Conservation (phyloP, 192 early-diverging fungal species). For the Podila verticillata region DNA sequence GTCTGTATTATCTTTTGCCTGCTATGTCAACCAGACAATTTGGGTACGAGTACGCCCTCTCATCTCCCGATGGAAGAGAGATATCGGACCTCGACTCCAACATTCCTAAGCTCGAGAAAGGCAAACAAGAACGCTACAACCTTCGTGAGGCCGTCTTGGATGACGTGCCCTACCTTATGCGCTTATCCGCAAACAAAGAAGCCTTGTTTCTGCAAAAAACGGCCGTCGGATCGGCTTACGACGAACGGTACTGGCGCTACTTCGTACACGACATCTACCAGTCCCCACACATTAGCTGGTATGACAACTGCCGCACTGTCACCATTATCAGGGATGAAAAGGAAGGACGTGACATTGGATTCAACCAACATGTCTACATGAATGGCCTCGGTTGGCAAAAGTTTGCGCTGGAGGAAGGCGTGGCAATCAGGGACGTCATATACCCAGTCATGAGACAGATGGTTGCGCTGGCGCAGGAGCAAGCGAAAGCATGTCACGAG, state of each 20-base stretch:
- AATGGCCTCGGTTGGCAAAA: too few relatives aligned
- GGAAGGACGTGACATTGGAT: constrained; percentile 9
- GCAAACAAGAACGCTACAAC: neutral
- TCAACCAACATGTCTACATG: too few relatives aligned
- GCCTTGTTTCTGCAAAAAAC: neutral
- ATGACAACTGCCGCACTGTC: neutral
- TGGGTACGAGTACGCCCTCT: constrained; percentile 27
- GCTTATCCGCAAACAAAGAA: constrained; percentile 4
- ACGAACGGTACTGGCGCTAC: constrained; percentile 23
- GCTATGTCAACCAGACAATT: constrained; percentile 12
- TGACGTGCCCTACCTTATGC: constrained; percentile 20
- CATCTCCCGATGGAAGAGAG: constrained; percentile 6
- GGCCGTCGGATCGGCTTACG: constrained; percentile 3
- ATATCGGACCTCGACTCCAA: neutral
- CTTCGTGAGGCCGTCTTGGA: neutral
- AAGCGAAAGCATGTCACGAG: too few relatives aligned
- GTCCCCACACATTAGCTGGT: neutral
- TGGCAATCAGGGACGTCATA: too few relatives aligned
- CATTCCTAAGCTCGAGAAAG: constrained; percentile 9
- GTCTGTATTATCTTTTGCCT: neutral
- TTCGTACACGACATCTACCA: constrained; percentile 20
- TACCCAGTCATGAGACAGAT: too few relatives aligned
- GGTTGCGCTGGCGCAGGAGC: too few relatives aligned
- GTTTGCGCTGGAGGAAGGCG: too few relatives aligned
- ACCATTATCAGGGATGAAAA: constrained; percentile 20